These are phyloP conservation scores for Salix caprea DNA, from an alignment of 345 rosid species.

Conservation along the genomic window DNA sequence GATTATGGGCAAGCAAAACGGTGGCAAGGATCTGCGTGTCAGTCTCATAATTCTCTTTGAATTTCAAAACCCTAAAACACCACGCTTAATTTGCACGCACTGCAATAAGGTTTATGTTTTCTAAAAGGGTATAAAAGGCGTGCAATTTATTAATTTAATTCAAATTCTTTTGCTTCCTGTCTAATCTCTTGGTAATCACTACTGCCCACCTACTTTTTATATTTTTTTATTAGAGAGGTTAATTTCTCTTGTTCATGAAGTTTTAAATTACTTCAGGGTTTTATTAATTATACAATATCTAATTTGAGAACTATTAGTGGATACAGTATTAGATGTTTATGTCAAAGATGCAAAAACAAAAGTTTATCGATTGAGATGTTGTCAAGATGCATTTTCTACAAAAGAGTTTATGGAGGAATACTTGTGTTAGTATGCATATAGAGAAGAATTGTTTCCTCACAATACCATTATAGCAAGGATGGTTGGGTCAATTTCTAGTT, in stretches of 20 bases:
- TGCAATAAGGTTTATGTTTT: conserved; percentile 11
- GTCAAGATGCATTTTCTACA: no score
- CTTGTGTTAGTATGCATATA: no score
- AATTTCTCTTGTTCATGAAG: background rate
- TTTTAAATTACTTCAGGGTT: no score
- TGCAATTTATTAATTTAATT: background rate
- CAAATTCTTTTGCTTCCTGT: background rate
- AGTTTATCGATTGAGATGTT: no score
- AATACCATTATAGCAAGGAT: no score
- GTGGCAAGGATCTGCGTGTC: conserved; percentile 19
- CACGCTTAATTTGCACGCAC: conserved; percentile 6
- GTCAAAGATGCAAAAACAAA: no score
- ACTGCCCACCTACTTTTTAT: background rate
- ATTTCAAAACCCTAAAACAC: background rate
- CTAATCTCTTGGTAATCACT: background rate
- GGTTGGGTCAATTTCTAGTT: no score
- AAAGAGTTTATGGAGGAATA: no score
- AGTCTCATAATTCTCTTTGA: background rate
- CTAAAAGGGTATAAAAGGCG: background rate
- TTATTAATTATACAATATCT: no score
- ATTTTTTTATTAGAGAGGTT: background rate
- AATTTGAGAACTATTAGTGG: no score
- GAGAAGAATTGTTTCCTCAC: no score
- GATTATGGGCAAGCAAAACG: background rate
- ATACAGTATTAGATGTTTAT: no score